Conservation (phyloP, 768 basidiomycete species). For the Hericium alpestre region DNA sequence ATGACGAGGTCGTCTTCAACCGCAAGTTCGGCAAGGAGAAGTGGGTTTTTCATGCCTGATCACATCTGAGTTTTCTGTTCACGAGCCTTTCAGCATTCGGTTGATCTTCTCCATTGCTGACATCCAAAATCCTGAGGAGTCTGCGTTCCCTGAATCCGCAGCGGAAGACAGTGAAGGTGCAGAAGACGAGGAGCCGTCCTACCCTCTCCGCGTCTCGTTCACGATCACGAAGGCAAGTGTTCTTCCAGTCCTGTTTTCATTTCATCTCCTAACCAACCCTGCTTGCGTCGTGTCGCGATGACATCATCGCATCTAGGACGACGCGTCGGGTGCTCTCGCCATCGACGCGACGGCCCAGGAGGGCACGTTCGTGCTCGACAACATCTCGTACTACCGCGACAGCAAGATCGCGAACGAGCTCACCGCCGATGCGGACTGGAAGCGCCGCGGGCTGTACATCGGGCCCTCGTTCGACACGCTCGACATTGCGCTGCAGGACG, state of each 20-base stretch:
- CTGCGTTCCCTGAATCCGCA: constrained; percentile 13
- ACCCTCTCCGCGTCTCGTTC: constrained; percentile 71
- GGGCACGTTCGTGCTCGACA: constrained; percentile 77
- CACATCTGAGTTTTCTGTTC: too few relatives aligned
- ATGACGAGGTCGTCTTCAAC: constrained; percentile 74
- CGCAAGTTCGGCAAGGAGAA: constrained; percentile 85
- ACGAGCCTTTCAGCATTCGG: constrained; percentile 47
- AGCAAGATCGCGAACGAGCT: constrained; percentile 60
- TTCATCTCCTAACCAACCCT: neutral
- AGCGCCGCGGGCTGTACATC: constrained; percentile 81
- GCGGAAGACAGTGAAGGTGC: constrained; percentile 31
- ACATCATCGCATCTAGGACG: constrained; percentile 4
- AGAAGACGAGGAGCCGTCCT: constrained; percentile 31
- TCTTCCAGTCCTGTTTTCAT: neutral
- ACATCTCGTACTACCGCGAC: constrained; percentile 78
- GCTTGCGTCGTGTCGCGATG: neutral
- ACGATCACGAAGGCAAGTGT: constrained; percentile 70
- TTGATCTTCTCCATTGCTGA: constrained; percentile 91
- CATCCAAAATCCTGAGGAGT: constrained; percentile 41
- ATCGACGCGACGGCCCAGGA: constrained; percentile 74
- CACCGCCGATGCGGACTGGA: constrained; percentile 89
- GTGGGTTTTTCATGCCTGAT: constrained; percentile 33
- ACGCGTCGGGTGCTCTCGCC: constrained; percentile 55
- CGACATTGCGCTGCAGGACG: constrained; percentile 78
- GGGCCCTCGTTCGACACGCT: constrained; percentile 88